phyloP scores from a whole-genome alignment of 805 yeast genomes.

The Cyberlindnera amylophila region DNA sequence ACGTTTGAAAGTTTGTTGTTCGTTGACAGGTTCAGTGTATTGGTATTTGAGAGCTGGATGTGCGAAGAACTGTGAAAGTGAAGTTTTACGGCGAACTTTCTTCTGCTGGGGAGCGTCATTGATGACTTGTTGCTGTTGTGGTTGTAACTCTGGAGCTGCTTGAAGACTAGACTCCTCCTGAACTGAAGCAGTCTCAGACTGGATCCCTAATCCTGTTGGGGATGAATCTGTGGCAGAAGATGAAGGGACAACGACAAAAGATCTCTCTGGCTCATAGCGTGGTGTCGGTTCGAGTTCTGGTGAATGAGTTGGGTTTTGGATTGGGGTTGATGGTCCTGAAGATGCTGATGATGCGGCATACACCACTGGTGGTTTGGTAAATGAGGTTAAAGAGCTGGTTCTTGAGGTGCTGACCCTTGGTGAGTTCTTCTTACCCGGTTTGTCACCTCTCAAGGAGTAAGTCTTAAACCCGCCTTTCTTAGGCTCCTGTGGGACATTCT shows the following conservation, averaged over 20 bases:
- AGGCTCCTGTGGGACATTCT: slow-evolving; percentile 2
- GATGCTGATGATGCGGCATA: background rate
- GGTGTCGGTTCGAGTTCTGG: slow-evolving; percentile 10
- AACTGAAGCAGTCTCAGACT: background rate
- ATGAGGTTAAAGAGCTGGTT: slow-evolving; percentile 14
- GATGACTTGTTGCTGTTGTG: background rate
- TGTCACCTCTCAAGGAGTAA: slow-evolving; percentile 18
- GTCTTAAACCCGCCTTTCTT: slow-evolving; percentile 16
- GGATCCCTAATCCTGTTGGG: slow-evolving; percentile 1
- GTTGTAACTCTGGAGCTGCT: background rate
- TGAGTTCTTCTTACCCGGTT: background rate
- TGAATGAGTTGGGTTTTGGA: slow-evolving; percentile 5
- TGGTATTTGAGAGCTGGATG: slow-evolving; percentile 10
- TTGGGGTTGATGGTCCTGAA: slow-evolving; percentile 1
- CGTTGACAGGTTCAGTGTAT: background rate
- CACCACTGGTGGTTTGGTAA: slow-evolving; percentile 7
- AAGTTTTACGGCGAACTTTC: slow-evolving; percentile 7
- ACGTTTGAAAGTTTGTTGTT: background rate
- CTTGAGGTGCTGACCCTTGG: slow-evolving; percentile 8
- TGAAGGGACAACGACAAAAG: background rate
- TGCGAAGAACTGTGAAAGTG: slow-evolving; percentile 3
- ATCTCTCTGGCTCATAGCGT: background rate
- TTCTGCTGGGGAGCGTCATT: background rate
- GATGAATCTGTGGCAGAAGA: background rate
- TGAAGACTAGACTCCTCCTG: too few relatives aligned